Conservation (phyloP, 352 stramenopile genomes). For the Pythium inflatum region DNA sequence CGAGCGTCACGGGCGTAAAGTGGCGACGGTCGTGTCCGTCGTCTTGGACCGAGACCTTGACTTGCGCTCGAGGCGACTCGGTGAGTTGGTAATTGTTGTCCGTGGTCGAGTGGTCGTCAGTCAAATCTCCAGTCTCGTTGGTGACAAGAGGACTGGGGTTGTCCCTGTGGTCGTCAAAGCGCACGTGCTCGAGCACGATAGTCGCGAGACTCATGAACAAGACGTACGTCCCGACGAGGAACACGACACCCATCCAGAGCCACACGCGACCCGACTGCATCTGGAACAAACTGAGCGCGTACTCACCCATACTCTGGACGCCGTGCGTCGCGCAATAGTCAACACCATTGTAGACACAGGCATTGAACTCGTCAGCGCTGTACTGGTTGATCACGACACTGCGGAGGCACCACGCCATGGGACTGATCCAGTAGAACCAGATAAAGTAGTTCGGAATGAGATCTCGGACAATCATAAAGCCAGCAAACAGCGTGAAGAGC, state of each 20-base stretch:
- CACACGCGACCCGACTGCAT: slow-evolving; percentile 14
- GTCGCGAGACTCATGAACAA: slow-evolving; percentile 28
- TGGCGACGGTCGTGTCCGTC: slow-evolving; percentile 5
- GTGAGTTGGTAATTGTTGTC: not conserved
- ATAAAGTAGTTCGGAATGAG: slow-evolving; percentile 39
- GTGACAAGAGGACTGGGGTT: no score
- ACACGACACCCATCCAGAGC: slow-evolving; percentile 32
- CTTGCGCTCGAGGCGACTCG: not conserved
- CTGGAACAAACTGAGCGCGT: slow-evolving; percentile 28
- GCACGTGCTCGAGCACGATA: slow-evolving; percentile 34
- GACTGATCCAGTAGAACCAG: slow-evolving; percentile 57
- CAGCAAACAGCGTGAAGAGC: slow-evolving; percentile 41
- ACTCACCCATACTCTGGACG: slow-evolving; percentile 28
- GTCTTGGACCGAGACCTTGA: not conserved
- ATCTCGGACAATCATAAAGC: slow-evolving; percentile 40
- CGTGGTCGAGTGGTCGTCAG: not conserved
- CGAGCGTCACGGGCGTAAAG: slow-evolving; percentile 25
- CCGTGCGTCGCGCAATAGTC: slow-evolving; percentile 27
- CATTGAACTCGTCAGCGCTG: slow-evolving; percentile 18
- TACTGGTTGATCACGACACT: slow-evolving; percentile 37
- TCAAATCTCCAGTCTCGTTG: no score
- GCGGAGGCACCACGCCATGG: slow-evolving; percentile 41
- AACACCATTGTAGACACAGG: slow-evolving; percentile 29
- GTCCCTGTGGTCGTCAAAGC: slow-evolving; percentile 32
- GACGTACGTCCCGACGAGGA: slow-evolving; percentile 32